These are phyloP conservation scores for Daldinia sp. DNA, from an alignment of 2,329 filamentous ascomycete genomes.

Conservation along the genomic window DNA sequence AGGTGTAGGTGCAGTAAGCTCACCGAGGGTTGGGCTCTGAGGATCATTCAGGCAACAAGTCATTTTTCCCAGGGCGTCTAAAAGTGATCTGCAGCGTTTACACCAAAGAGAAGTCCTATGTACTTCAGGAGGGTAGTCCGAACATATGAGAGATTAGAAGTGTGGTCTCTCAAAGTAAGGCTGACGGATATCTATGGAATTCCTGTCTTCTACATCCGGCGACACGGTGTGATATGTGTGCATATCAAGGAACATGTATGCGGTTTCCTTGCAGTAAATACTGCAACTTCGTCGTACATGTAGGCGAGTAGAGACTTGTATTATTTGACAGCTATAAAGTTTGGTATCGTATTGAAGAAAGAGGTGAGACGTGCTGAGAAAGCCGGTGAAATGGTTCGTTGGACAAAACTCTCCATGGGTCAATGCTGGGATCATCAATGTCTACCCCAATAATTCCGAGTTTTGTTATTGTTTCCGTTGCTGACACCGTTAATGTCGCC, in stretches of 20 bases:
- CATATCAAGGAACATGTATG: not conserved
- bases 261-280: not conserved
- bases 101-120: not conserved
- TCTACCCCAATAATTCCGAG: constrained; percentile 12
- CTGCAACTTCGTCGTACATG: not conserved
- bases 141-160: not conserved
- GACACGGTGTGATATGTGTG: not conserved
- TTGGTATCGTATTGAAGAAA: too few relatives aligned
- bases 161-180: not conserved
- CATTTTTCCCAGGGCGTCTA: not conserved
- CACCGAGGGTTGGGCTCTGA: not conserved
- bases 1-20: not conserved
- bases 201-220: not conserved
- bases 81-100: not conserved
- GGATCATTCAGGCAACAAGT: not conserved
- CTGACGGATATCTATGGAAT: not conserved
- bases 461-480: constrained; percentile 12
- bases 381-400: too few relatives aligned
- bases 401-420: not conserved
- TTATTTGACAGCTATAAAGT: not conserved
- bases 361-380: too few relatives aligned
- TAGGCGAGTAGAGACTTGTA: not conserved
- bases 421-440: not conserved
- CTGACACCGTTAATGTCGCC: constrained; percentile 17
- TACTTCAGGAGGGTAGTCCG: not conserved